These are phyloP conservation scores for Vitis rotundifolia DNA, from an alignment of 164 flowering plant genomes.

Conservation along the genomic window DNA sequence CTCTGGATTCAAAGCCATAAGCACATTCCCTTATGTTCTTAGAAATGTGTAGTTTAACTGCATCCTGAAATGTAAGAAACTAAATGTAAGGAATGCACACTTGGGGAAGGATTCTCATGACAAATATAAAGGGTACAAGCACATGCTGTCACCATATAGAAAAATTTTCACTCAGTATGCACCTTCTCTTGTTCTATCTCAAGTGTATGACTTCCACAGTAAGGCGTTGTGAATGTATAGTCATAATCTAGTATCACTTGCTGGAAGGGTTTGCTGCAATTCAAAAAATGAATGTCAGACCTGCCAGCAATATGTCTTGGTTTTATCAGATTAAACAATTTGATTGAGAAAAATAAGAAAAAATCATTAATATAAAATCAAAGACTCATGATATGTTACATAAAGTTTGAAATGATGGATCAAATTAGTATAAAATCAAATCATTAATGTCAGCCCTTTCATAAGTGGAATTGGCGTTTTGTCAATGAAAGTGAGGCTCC, in stretches of 20 bases:
- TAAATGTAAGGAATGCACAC: background rate
- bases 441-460: too few relatives aligned
- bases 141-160: too few relatives aligned
- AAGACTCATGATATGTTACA: too few relatives aligned
- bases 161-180: constrained; percentile 6
- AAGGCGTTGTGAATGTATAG: constrained; percentile 98
- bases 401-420: too few relatives aligned
- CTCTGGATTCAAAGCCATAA: background rate
- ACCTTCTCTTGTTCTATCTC: constrained; percentile 55
- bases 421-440: too few relatives aligned
- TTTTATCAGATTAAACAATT: background rate
- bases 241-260: constrained; percentile 94
- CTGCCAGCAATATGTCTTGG: background rate
- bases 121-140: background rate
- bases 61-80: background rate
- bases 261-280: constrained; percentile 84
- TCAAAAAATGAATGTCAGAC: background rate
- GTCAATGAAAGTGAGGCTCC: too few relatives aligned
- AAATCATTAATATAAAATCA: too few relatives aligned
- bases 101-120: background rate
- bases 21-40: background rate
- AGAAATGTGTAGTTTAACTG: background rate
- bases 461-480: too few relatives aligned
- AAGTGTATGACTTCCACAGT: constrained; percentile 74
- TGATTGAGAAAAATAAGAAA: background rate